A percentile compares a stretch with the other conserved stretches of the same genome.
Conservation (phyloP, 75 land plant genomes). For the Ceratopteris richardii region DNA sequence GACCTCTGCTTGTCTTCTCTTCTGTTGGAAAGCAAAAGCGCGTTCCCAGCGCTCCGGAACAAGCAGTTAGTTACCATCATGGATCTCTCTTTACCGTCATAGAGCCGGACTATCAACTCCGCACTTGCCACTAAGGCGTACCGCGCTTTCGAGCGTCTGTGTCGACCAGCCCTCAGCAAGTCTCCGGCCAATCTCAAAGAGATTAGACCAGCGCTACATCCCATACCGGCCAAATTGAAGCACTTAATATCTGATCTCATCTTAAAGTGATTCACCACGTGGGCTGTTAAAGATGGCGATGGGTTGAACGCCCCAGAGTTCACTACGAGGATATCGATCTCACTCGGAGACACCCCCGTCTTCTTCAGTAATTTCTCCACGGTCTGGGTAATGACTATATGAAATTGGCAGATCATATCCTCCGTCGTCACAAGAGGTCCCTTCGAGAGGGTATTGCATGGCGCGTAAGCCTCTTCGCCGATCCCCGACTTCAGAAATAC, state of each 20-base stretch:
- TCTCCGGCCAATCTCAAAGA: slow-evolving; percentile 31
- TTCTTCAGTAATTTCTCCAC: slow-evolving; percentile 28
- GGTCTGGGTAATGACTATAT: slow-evolving; percentile 30
- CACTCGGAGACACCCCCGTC: slow-evolving; percentile 4
- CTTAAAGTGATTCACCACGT: slow-evolving; percentile 25
- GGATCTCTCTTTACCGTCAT: slow-evolving; percentile 33
- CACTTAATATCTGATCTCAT: slow-evolving; percentile 12
- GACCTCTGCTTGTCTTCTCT: slow-evolving; percentile 8
- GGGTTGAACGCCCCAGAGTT: slow-evolving; percentile 30
- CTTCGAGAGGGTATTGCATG: slow-evolving; percentile 26
- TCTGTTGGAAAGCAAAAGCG: slow-evolving; percentile 29
- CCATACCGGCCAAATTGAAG: slow-evolving; percentile 45
- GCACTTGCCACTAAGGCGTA: slow-evolving; percentile 40
- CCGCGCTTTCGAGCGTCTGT: background rate
- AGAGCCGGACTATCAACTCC: slow-evolving; percentile 44
- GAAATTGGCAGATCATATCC: slow-evolving; percentile 23
- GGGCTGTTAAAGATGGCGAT: slow-evolving; percentile 31
- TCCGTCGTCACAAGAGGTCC: slow-evolving; percentile 8
- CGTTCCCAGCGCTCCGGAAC: slow-evolving; percentile 35
- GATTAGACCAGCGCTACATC: slow-evolving; percentile 38
- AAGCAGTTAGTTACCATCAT: slow-evolving; percentile 48
- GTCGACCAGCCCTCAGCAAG: slow-evolving; percentile 9
- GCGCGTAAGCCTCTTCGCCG: slow-evolving; percentile 49
- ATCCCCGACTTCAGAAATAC: slow-evolving; percentile 32
- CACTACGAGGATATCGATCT: slow-evolving; percentile 26